phyloP scores from a whole-genome alignment of 106 monocot genomes.

The Allium fistulosum region DNA sequence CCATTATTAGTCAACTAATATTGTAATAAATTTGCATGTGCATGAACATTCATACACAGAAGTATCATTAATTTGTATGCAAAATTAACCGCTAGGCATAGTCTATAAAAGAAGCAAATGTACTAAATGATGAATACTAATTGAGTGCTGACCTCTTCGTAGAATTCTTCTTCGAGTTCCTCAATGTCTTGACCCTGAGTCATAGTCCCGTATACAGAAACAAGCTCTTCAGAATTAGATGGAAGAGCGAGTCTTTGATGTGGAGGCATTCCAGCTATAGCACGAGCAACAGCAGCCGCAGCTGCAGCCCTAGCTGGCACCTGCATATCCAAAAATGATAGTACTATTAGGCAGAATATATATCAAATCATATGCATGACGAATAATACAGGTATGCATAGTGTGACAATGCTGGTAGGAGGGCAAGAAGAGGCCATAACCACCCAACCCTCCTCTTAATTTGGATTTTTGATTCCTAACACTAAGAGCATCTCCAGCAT shows the following conservation, averaged over 20 bases:
- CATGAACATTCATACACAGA: too few relatives aligned
- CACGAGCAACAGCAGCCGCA: constrained; percentile 90
- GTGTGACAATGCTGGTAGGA: too few relatives aligned
- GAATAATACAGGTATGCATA: too few relatives aligned
- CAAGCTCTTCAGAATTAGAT: constrained; percentile 65
- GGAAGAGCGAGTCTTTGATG: constrained; percentile 67
- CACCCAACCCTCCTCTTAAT: too few relatives aligned
- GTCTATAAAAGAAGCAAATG: neutral
- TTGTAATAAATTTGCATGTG: too few relatives aligned
- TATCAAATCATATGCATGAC: too few relatives aligned
- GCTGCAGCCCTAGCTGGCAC: constrained; percentile 95
- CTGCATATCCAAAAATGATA: constrained; percentile 27
- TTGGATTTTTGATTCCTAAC: too few relatives aligned
- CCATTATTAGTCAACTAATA: too few relatives aligned
- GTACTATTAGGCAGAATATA: constrained; percentile 1
- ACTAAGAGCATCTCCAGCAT: too few relatives aligned
- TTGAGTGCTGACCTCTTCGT: constrained; percentile 53
- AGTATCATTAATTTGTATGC: too few relatives aligned
- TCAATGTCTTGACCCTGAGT: constrained; percentile 35
- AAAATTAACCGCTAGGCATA: too few relatives aligned
- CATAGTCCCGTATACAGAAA: constrained; percentile 60
- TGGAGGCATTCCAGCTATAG: constrained; percentile 84
- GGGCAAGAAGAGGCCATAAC: too few relatives aligned
- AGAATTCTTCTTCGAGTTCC: constrained; percentile 86
- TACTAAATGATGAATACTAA: neutral